Conservation (phyloP, 257 asterid species). For the Mentha longifolia region DNA sequence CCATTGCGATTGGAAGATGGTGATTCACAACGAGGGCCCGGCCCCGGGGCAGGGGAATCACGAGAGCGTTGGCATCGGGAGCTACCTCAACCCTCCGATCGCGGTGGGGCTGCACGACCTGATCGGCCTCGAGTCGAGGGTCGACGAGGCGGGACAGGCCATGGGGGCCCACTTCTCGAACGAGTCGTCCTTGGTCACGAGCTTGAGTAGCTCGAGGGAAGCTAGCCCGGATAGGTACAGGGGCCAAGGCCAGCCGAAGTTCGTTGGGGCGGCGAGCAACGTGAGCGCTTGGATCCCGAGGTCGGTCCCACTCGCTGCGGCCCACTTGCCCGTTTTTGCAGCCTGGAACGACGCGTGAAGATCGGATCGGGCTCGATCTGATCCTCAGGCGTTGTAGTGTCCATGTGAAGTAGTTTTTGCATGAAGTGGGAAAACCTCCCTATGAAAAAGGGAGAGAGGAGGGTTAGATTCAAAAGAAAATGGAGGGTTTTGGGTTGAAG, state of each 20-base stretch:
- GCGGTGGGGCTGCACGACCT: constrained; percentile 51
- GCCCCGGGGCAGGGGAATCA: constrained; percentile 2
- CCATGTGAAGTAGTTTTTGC: constrained; percentile 25
- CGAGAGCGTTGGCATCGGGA: constrained; percentile 31
- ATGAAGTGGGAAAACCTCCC: constrained; percentile 22
- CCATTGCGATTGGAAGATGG: constrained; percentile 49
- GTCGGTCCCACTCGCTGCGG: constrained; percentile 53
- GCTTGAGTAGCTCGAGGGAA: constrained; percentile 73
- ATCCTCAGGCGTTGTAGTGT: not conserved
- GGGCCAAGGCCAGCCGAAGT: constrained; percentile 28
- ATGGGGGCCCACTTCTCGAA: constrained; percentile 54
- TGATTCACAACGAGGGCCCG: constrained; percentile 27
- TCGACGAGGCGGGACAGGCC: constrained; percentile 25
- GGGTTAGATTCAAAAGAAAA: not conserved
- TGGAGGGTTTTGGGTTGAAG: constrained; percentile 12
- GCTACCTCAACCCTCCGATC: constrained; percentile 38
- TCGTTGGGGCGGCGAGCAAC: constrained; percentile 32
- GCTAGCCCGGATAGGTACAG: constrained; percentile 72
- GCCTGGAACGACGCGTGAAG: constrained; percentile 64
- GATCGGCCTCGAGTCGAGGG: constrained; percentile 41
- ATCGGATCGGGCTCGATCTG: not conserved
- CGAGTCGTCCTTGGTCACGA: constrained; percentile 68
- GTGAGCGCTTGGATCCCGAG: constrained; percentile 51
- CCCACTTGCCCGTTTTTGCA: constrained; percentile 77
- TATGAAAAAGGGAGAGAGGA: not conserved